These are phyloP conservation scores for Corymbia citriodora DNA, from an alignment of 441 rosid genomes.

Conservation along the genomic window DNA sequence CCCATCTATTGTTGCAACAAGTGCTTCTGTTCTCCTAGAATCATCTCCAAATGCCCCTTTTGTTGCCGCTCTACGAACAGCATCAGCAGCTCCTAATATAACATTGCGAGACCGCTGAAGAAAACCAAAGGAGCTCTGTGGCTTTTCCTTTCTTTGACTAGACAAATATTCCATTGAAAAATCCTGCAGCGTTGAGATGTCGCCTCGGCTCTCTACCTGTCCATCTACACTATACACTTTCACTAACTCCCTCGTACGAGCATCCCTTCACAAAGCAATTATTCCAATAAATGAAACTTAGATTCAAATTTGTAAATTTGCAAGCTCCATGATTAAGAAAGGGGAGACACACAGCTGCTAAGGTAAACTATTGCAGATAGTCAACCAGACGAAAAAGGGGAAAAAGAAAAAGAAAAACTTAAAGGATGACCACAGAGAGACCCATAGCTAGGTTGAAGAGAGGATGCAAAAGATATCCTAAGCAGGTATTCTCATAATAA, in stretches of 20 bases:
- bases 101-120: background rate
- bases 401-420: background rate
- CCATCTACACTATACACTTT: background rate
- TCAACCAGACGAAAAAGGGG: background rate
- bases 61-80: background rate
- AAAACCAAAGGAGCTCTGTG: background rate
- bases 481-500: background rate
- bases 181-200: background rate
- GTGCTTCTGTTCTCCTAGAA: background rate
- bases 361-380: background rate
- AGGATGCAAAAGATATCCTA: background rate
- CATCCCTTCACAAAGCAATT: background rate
- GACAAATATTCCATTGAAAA: background rate
- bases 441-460: background rate
- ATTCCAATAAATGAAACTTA: background rate
- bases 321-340: background rate
- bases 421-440: background rate
- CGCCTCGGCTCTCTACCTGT: background rate
- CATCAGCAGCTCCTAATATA: slow-evolving; percentile 1
- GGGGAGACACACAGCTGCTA: background rate
- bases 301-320: background rate
- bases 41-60: slow-evolving; percentile 2
- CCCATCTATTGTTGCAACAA: background rate
- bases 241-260: background rate
- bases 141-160: background rate